These are phyloP conservation scores for Encephalitozoon intestinalis DNA, from an alignment of 371 early-diverging fungal genomes.

Conservation along the genomic window DNA sequence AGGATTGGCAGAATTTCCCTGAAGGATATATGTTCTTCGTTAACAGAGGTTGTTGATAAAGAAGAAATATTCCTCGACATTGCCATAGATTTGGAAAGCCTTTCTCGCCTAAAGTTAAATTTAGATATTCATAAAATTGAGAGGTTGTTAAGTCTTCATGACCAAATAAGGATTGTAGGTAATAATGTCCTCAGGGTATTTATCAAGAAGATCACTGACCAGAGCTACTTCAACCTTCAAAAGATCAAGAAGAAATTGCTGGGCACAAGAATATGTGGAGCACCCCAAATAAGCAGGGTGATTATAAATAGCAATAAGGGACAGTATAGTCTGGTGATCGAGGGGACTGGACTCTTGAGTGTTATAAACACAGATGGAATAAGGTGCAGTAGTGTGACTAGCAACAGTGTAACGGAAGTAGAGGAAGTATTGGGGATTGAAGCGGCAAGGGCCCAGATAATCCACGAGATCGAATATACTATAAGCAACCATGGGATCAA, in stretches of 20 bases:
- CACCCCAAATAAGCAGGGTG: constrained; percentile 73
- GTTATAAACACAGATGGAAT: constrained; percentile 69
- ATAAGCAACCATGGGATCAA: constrained; percentile 86
- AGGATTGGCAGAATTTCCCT: constrained; percentile 76
- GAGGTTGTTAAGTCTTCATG: constrained; percentile 5
- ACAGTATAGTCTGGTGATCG: constrained; percentile 66
- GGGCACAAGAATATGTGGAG: constrained; percentile 72
- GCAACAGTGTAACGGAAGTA: constrained; percentile 87
- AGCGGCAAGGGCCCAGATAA: constrained; percentile 73
- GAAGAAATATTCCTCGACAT: constrained; percentile 14
- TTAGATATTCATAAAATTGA: constrained; percentile 81
- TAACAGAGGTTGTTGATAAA: constrained; percentile 3
- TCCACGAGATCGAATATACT: constrained; percentile 71
- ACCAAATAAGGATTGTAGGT: constrained; percentile 46
- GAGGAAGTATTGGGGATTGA: constrained; percentile 86
- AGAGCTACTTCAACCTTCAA: constrained; percentile 68
- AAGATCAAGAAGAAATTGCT: constrained; percentile 70
- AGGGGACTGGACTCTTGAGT: constrained; percentile 81
- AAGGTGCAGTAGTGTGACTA: constrained; percentile 69
- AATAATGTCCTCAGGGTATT: constrained; percentile 65
- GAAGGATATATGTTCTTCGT: constrained; percentile 64
- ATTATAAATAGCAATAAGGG: constrained; percentile 68
- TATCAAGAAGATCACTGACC: constrained; percentile 63
- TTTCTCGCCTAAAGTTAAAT: constrained; percentile 62
- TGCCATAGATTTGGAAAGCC: constrained; percentile 7